phyloP scores from a whole-genome alignment of 208 protist genomes.

The Trypanosoma boissoni region DNA sequence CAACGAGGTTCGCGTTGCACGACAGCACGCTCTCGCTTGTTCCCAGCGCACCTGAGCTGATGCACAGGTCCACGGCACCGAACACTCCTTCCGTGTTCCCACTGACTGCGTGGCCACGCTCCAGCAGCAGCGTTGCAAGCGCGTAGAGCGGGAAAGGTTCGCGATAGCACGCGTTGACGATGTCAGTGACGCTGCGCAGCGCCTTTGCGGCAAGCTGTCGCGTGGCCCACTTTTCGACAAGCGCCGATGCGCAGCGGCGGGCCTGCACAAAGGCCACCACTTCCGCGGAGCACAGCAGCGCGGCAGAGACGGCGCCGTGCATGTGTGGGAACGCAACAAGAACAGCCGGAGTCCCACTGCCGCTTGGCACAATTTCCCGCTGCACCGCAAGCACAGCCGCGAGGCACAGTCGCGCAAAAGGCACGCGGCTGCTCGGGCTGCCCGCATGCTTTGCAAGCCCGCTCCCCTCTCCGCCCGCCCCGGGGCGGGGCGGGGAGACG shows the following conservation, averaged over 20 bases:
- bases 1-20: conserved; percentile 14
- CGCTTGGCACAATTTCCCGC: conserved; percentile 4
- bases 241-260: conserved; percentile 18
- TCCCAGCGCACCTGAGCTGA: conserved; percentile 11
- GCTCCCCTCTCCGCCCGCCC: no score
- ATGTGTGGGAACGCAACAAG: conserved; percentile 14
- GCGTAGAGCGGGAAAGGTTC: conserved; percentile 20
- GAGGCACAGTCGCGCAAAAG: conserved; percentile 26
- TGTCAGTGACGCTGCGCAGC: conserved; percentile 20
- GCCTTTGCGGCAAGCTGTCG: conserved; percentile 16
- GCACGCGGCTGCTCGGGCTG: background rate
- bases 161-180: conserved; percentile 26
- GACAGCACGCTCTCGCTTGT: conserved; percentile 1
- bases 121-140: conserved; percentile 20
- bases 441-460: no score
- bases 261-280: conserved; percentile 41
- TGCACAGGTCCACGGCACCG: conserved; percentile 17
- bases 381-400: conserved; percentile 27
- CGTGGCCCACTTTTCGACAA: conserved; percentile 14
- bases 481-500: conserved; percentile 2
- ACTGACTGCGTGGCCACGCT: background rate
- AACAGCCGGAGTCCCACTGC: conserved; percentile 17
- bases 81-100: conserved; percentile 5
- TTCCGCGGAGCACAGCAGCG: conserved; percentile 30
- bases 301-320: conserved; percentile 21